Base-by-base conservation (phyloP, 1,284 basidiomycete genomes). In the Xerocomus tenax region DNA sequence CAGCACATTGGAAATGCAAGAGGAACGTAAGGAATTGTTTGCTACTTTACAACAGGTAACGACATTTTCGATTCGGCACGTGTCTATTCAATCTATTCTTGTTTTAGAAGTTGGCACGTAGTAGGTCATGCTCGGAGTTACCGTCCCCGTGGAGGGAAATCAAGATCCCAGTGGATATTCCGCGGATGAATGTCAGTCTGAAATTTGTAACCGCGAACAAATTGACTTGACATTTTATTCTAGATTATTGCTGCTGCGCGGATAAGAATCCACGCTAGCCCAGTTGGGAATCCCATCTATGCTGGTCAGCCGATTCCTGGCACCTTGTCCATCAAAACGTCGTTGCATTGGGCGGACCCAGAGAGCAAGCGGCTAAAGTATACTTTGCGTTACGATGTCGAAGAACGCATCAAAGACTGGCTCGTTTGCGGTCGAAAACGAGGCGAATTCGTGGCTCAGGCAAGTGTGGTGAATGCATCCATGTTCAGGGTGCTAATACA, bases 101-200 rank as follows among this genome's bases (percentile, higher is more conserved):
- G 42, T 45, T n/a, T 26, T 32, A 70, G 68, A 54, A 42, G 8
- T 47, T 70, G 19, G 55, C 57, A 6, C 43, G 39, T 32, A 54
- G 53, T 42, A 60, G 51, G 26, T 19, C 40, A 2, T 43, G 48
- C 10, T 52, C 50, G 36, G 51, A 50, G 15, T 51, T 48, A 10
- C 21, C 41, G 21, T 56, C 39, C 28, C 52, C 50, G 5, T 91
- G 87, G 86, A 74, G 78, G 44, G 77, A 83, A 54, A 77, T 91
- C 35, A 74, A 71, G 43, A 87, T 91, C 41, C 88, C 88, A 12
- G 83, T 92, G 3, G 90, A 91, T 60, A 73, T 92, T 39, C 89
- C 90, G 2, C 75, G 76, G 48, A 83, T 90, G 74, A 80, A 82
- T 61, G 88, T 87, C 52, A 67, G 82, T 71, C 28, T 15, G 10